These are phyloP conservation scores for Mycosarcoma maydis DNA, from an alignment of 1,284 basidiomycete species.

Conservation along the genomic window DNA sequence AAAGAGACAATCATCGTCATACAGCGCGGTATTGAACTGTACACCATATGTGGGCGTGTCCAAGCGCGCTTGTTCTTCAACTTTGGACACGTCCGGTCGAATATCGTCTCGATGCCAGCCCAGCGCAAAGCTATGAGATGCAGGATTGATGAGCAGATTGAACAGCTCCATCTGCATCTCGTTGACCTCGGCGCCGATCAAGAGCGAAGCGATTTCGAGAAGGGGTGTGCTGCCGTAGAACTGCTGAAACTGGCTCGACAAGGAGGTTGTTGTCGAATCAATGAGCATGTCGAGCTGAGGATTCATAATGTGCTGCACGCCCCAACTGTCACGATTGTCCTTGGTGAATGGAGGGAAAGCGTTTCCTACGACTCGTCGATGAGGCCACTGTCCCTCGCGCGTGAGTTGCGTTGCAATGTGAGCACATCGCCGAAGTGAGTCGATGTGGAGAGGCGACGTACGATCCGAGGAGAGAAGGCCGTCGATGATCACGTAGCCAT, in stretches of 20 bases:
- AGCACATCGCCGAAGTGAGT: conserved; percentile 18
- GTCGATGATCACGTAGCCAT: conserved; percentile 79
- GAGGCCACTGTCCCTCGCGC: conserved; percentile 75
- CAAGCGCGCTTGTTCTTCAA: conserved; percentile 75
- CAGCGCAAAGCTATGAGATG: conserved; percentile 76
- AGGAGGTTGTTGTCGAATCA: not conserved
- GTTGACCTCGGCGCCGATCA: conserved; percentile 27
- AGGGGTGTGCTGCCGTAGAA: conserved; percentile 45
- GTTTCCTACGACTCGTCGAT: conserved; percentile 77
- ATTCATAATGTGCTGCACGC: conserved; percentile 71
- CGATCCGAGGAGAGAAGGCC: conserved; percentile 70
- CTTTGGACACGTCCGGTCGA: conserved; percentile 73
- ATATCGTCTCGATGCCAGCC: conserved; percentile 86
- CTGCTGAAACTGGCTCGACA: conserved; percentile 23
- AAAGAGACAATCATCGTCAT: conserved; percentile 78
- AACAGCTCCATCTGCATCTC: conserved; percentile 74
- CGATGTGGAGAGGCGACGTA: conserved; percentile 17
- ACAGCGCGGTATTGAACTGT: conserved; percentile 86
- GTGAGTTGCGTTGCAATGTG: conserved; percentile 72
- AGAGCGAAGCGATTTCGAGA: conserved; percentile 45
- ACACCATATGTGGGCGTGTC: conserved; percentile 76
- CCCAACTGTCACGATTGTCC: conserved; percentile 75
- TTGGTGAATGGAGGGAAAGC: conserved; percentile 81
- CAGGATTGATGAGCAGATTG: conserved; percentile 80
- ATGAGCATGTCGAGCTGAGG: conserved; percentile 71